A percentile compares a stretch with the other conserved stretches of the same genome.
Evolutionary conservation across 2,329 filamentous ascomycete species (phyloP).

Genomic region (Macrophomina phaseolina): DNA sequence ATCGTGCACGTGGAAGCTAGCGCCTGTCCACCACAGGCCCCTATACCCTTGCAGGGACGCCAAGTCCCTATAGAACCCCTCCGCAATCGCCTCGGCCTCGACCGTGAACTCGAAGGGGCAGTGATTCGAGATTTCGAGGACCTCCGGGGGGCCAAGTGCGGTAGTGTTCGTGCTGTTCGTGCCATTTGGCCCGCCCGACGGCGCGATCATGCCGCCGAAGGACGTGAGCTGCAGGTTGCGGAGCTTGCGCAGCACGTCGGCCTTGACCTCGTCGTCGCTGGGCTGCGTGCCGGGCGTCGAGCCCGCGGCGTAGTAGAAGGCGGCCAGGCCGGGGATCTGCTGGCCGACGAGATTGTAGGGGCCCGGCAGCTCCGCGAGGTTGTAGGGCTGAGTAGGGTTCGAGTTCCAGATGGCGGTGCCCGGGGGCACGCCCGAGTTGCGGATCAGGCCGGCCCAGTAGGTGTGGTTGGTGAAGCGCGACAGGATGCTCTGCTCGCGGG

Average conservation of each 20-base stretch:
- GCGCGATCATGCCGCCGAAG: background rate
- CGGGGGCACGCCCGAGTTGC: background rate
- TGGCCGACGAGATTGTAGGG: background rate
- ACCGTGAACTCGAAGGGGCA: conserved; percentile 36
- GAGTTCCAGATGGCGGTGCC: background rate
- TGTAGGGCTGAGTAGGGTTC: background rate
- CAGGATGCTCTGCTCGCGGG: background rate
- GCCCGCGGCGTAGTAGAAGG: background rate
- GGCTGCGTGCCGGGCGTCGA: background rate
- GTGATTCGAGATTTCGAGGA: conserved; percentile 34
- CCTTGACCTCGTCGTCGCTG: conserved; percentile 1
- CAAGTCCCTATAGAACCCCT: conserved; percentile 37
- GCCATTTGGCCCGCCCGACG: background rate
- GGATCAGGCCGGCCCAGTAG: conserved; percentile 4
- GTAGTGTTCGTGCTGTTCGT: background rate
- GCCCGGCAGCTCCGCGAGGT: background rate
- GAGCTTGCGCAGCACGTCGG: background rate
- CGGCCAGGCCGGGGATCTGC: background rate
- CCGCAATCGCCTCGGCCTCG: conserved; percentile 32
- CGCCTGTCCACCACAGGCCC: conserved; percentile 38
- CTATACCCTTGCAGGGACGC: conserved; percentile 35
- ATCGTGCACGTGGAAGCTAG: conserved; percentile 39
- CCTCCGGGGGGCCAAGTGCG: background rate
- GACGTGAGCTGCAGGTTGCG: background rate
- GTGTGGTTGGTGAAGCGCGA: background rate